Base-by-base conservation (phyloP, 2,329 filamentous ascomycete species). In the Myriosclerotinia scirpicola region DNA sequence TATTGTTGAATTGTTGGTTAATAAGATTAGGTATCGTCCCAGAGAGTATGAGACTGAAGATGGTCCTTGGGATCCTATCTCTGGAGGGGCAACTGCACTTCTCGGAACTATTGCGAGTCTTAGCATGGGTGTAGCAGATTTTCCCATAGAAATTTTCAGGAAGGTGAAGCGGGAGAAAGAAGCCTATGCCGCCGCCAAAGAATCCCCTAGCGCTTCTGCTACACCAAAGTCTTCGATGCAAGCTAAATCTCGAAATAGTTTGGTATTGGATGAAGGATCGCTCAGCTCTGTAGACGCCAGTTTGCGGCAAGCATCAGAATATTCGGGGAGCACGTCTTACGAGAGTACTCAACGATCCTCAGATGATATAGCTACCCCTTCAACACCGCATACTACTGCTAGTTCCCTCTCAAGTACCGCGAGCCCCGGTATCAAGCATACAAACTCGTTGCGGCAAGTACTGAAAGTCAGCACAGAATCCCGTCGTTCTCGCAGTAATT, bases 81-180 rank as follows among this genome's bases (percentile, higher is more conserved):
- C 90, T 17, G 92, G 91, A 26, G 90, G 87, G 20, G 88, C 92
- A 0, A 86, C 87, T 54, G 91, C 93, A 0, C 79, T 97, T 0
- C 81, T 96, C n/a, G 90, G 90, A 7, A 94, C 93, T n/a, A 81
- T 95, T 56, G 88, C 90, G 36, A 90, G 85, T 50, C 88, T 97
- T 67, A 86, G 91, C 73, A 90, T 96, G 84, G 91, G 92, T 1
- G 83, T 96, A 52, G 91, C 91, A 0, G 92, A 96, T 73, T 84
- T 89, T 71, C 86, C 86, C 2, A 78, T 83, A 22, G 83, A 86
- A 67, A 76, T 87, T 6, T 85, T 87, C 76, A 83, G 81, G 65
- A 70, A 65, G 14, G 71, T 75, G 20, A 73, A 74, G 46, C 70
- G 71, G 38, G 71, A 67, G n/a, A 70, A 67, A 62, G 67, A 68